Evolutionary conservation across 495 filamentous ascomycete species (phyloP), one percentile per base, ranked within the genome.

Genomic region (Xylaria intraflava): DNA sequence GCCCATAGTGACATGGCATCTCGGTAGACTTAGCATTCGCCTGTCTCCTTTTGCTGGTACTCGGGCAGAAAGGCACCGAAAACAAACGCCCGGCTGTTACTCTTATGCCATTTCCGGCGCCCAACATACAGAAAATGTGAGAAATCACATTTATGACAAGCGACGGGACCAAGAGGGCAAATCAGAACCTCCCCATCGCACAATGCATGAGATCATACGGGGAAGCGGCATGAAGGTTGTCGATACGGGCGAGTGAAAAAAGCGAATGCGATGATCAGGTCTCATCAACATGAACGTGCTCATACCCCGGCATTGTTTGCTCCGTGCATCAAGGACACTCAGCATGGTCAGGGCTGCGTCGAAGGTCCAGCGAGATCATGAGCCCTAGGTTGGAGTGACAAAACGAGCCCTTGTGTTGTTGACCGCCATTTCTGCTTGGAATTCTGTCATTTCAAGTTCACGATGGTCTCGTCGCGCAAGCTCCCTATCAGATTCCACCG

Each of bases 221-320:
- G 51, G 26, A 41, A 47, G 44, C 35, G 31, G 43, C 51, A 54
- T 46, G 22, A 45, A 27, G 22, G 30, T 43, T 45, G 27, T 52
- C 14, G 35, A 46, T 19, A 41, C 33, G 19, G 35, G 16, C 33
- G 35, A 41, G 26, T 40, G 44, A 47, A 27, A 12, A 33, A 6
- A n/a, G 31, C 23, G 20, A 41, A 7, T 19, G 35, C 16, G 10
- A 47, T 44, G 20, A 12, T 29, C 22, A 42, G 30, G 24, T 46
- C 22, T 41, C 23, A n/a, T 17, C 27, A 23, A 16, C 51, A 22
- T 23, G 3, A 12, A 40, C n/a, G 26, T 12, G 41, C 20, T 27
- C n/a, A 27, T 38, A 38, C 42, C 50, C 35, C 7, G 24, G 26
- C 30, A 16, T 41, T 54, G 44, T 54, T 54, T 54, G 51, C 43